Evolutionary conservation across 2,329 filamentous ascomycete species (phyloP), one percentile per base, ranked within the genome.

Genomic region (Ophiostoma montium): DNA sequence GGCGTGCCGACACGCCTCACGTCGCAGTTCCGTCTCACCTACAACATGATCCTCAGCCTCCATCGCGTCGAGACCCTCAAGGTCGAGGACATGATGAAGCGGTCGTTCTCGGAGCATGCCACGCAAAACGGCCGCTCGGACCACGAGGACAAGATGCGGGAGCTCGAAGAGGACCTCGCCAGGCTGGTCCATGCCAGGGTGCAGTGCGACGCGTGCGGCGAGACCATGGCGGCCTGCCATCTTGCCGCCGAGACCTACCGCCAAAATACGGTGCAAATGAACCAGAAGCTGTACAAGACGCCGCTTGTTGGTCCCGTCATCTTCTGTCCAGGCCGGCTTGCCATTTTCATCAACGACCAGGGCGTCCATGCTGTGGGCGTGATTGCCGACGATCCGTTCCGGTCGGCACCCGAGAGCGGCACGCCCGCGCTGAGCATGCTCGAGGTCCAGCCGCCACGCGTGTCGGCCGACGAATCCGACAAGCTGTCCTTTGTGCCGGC

Each of bases 81-180:
- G 69, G 96, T 98, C 57, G 92, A 98, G 63, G 92, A 98, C 66
- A 98, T 98, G 92, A 98, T 98, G 70, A 98, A 98, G 74, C 84
- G 92, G 56, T 95, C 89, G 63, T 98, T 98, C 71, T 95, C 90
- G 47, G 92, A 98, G 64, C 92, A 98, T 65, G 90, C 90, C 21
- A 96, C 90, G 0, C 92, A 98, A 61, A 89, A 94, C 54, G 68
- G 96, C 12, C 71, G 96, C 1, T 92, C 92, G 0, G 89, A 96
- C 64, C 90, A 96, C 58, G 89, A 98, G 65, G 94, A 94, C 65
- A 84, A 88, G 51, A 87, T 98, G 53, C 88, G 90, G 62, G 58
- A 95, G 2, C 94, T 89, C 0, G 89, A 98, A 63, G 89, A 86
- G 4, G 90, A 94, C 66, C 67, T 98, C 50, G 87, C 81, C 48